A percentile compares a stretch with the other conserved stretches of the same genome.
phyloP scores from a whole-genome alignment of 2,329 filamentous ascomycete genomes.

The Cryphonectria japonica region DNA sequence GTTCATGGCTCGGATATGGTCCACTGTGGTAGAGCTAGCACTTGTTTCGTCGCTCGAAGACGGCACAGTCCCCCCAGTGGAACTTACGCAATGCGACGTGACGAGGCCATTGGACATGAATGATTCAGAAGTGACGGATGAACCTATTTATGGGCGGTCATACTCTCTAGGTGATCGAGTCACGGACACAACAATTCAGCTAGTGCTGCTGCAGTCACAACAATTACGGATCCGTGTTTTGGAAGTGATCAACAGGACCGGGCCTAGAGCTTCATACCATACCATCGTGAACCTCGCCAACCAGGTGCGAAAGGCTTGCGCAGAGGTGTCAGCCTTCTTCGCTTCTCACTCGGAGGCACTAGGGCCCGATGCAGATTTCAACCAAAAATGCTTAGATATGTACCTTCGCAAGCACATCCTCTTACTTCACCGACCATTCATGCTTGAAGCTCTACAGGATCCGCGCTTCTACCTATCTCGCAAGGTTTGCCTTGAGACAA shows the following conservation, averaged over 20 bases:
- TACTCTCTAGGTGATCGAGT: constrained; percentile 16
- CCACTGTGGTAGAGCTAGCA: constrained; percentile 35
- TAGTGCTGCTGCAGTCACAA: constrained; percentile 33
- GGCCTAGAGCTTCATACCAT: constrained; percentile 28
- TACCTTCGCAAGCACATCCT: constrained; percentile 35
- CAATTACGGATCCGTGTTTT: constrained; percentile 31
- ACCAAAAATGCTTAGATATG: constrained; percentile 35
- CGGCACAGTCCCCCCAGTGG: constrained; percentile 31
- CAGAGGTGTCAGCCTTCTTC: constrained; percentile 32
- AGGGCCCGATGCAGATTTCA: constrained; percentile 27
- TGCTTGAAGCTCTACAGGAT: constrained; percentile 31
- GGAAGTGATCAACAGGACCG: constrained; percentile 31
- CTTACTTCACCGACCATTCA: constrained; percentile 34
- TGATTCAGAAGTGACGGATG: constrained; percentile 28
- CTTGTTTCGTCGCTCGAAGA: constrained; percentile 34
- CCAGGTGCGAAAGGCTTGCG: constrained; percentile 31
- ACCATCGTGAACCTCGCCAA: constrained; percentile 28
- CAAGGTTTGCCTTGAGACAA: constrained; percentile 34
- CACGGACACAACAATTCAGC: constrained; percentile 33
- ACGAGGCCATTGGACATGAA: constrained; percentile 31
- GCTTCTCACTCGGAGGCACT: not conserved
- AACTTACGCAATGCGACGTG: constrained; percentile 30
- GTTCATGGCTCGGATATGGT: constrained; percentile 37
- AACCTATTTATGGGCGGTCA: constrained; percentile 9
- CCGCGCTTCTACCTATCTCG: constrained; percentile 34